A percentile compares a stretch with the other conserved stretches of the same genome.
Conservation (phyloP, 1,139 yeast species). For the Kurtzmaniella quercitrusa region DNA sequence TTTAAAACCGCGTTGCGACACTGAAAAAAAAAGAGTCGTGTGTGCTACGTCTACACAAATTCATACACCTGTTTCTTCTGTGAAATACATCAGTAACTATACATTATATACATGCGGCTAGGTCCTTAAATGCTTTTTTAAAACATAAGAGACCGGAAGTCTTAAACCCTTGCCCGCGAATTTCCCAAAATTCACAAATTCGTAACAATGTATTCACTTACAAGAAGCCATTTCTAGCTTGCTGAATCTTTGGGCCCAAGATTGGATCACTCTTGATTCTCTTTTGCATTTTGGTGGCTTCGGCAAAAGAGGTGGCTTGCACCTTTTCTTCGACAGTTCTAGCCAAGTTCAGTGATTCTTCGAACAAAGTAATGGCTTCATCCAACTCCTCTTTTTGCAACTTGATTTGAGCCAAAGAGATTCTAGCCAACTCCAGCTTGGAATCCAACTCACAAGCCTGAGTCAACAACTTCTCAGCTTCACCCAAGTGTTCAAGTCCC, state of each 20-base stretch:
- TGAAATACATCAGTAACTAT: background rate
- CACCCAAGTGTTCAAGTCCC: conserved; percentile 48
- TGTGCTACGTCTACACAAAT: too few relatives aligned
- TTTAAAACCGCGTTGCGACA: too few relatives aligned
- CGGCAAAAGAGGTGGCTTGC: conserved; percentile 90
- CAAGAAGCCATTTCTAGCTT: conserved; percentile 26
- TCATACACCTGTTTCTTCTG: background rate
- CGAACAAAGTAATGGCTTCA: conserved; percentile 78
- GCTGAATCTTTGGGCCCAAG: conserved; percentile 44
- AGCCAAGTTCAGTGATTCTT: conserved; percentile 76
- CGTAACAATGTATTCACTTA: background rate
- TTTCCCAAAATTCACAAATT: background rate
- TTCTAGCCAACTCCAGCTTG: conserved; percentile 81
- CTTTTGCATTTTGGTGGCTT: conserved; percentile 82
- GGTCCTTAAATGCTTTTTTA: background rate
- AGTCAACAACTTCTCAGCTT: conserved; percentile 65
- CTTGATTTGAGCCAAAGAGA: conserved; percentile 86
- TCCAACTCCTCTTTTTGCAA: conserved; percentile 79
- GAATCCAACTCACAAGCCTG: conserved; percentile 84
- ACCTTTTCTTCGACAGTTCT: conserved; percentile 84
- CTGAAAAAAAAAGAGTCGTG: too few relatives aligned
- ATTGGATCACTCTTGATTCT: conserved; percentile 66
- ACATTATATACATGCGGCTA: conserved; percentile 1
- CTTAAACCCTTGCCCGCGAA: background rate
- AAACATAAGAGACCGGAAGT: background rate